Evolutionary conservation across 129 eudicot species (phyloP).

Genomic region (Flaveria trinervia): DNA sequence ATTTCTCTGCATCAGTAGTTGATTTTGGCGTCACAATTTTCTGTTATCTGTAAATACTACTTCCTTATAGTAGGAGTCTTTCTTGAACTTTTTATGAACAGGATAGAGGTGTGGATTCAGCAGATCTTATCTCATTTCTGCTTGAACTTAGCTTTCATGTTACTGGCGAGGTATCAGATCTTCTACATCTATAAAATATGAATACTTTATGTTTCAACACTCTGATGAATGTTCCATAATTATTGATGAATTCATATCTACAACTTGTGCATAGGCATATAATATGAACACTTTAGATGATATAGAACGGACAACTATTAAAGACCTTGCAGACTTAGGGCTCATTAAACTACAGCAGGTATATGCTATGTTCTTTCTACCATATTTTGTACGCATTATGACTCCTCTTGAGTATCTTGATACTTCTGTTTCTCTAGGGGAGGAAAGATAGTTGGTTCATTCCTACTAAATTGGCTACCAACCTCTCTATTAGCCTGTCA

Average conservation of each 20-base stretch:
- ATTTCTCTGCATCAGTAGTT: neutral
- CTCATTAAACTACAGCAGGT: constrained; percentile 96
- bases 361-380: constrained; percentile 21
- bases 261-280: constrained; percentile 60
- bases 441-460: constrained; percentile 97
- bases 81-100: constrained; percentile 32
- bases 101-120: constrained; percentile 70
- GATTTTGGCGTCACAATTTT: neutral
- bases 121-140: constrained; percentile 86
- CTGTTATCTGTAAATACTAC: neutral
- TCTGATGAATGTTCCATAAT: constrained; percentile 8
- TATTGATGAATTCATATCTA: neutral
- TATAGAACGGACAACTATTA: constrained; percentile 61
- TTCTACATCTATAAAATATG: neutral
- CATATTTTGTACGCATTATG: neutral
- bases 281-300: constrained; percentile 67
- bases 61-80: neutral
- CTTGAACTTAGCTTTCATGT: constrained; percentile 96
- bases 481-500: constrained; percentile 87
- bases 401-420: constrained; percentile 17
- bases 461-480: constrained; percentile 88
- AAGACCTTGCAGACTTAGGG: constrained; percentile 93
- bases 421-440: constrained; percentile 51
- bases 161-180: constrained; percentile 74
- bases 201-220: neutral